Conservation (phyloP, 1,139 yeast genomes). For the Yarrowia galli region DNA sequence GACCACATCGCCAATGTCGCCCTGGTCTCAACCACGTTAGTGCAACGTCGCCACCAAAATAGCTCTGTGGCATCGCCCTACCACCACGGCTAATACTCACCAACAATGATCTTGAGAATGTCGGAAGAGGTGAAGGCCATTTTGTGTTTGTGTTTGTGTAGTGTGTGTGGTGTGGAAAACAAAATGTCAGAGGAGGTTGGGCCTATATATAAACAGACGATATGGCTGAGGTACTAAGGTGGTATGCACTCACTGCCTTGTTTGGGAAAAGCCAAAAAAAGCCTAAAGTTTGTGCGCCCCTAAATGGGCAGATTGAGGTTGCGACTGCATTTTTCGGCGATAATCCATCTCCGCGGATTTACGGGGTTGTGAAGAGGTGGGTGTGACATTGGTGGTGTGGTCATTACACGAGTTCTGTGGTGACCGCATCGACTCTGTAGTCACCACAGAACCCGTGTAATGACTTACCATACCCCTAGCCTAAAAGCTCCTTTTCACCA, state of each 20-base stretch:
- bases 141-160: conserved; percentile 38
- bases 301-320: conserved; percentile 33
- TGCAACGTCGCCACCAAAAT: conserved; percentile 9
- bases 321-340: conserved; percentile 30
- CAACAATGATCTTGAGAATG: conserved; percentile 64
- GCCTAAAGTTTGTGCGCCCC: neutral
- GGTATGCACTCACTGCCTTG: conserved; percentile 32
- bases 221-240: conserved; percentile 27
- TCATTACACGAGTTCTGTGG: neutral
- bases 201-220: conserved; percentile 34
- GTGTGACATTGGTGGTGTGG: neutral
- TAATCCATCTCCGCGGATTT: conserved; percentile 22
- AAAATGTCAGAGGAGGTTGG: neutral
- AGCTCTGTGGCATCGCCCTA: neutral
- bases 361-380: too few species aligned
- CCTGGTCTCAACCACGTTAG: neutral
- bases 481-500: too few species aligned
- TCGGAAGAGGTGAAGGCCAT: conserved; percentile 52
- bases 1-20: neutral
- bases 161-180: neutral
- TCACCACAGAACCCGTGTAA: too few species aligned
- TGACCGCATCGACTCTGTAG: too few species aligned
- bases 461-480: too few species aligned
- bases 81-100: conserved; percentile 45
- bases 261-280: conserved; percentile 21